Evolutionary conservation across 2,329 filamentous ascomycete species (phyloP), one percentile per base, ranked within the genome.

Genomic region (Pseudogymnoascus sp.): DNA sequence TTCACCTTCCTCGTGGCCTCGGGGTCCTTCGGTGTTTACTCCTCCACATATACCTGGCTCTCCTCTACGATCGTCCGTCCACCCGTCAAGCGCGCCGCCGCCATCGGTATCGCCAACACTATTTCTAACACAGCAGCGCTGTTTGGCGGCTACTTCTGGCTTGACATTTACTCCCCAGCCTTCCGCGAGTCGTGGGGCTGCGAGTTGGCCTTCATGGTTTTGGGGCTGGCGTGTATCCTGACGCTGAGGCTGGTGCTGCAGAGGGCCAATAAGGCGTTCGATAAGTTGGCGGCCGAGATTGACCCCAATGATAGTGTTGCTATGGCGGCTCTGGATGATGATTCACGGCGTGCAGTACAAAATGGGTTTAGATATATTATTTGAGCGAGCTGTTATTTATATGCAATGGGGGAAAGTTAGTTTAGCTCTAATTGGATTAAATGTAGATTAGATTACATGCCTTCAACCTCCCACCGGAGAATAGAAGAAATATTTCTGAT

Each of bases 101-200:
- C 65, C 3, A 65, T 66, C 33, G 63, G 63, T 28, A 18, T 65
- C 28, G 60, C 63, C 8, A 66, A 66, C 43, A 43, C 60, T 2
- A 37, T 23, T 11, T 64, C 61, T 12, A 66, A 66, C n/a, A 62
- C 63, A 18, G 65, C 58, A 11, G 63, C 63, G n/a, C 64, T 66
- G 4, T 63, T 55, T 28, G 65, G 59, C 8, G 60, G 63, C 38
- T 65, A 65, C 33, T 65, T 66, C 55, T 66, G 64, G 64, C 64
- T 65, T 25, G 63, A 65, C 14, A 21, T 58, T 43, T 65, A 65
- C 33, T 62, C 43, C 6, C 63, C 63, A 6, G 43, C 41, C 9
- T 65, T 52, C 58, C 49, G 40, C 14, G 62, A 59, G 14, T 65
- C 63, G 4, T 63, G 63, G 63, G 63, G 41, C 18, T 45, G 41